Conservation (phyloP, 2,329 filamentous ascomycete species). For the Rugonectria rugulosa region DNA sequence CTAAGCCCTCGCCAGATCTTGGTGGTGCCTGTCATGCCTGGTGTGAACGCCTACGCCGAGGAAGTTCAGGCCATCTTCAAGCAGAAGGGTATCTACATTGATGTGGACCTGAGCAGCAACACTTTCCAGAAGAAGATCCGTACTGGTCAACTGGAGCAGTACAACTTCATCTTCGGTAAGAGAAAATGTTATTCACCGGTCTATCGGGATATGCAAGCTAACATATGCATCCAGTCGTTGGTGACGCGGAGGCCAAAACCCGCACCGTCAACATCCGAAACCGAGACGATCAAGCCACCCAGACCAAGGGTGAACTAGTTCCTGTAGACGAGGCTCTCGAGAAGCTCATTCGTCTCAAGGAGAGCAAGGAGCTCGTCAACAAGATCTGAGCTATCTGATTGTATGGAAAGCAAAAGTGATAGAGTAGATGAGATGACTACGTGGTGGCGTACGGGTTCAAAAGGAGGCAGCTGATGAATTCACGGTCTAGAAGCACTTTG, state of each 20-base stretch:
- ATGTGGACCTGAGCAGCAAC: conserved; percentile 69
- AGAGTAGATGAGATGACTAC: conserved; percentile 6
- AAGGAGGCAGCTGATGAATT: conserved; percentile 29
- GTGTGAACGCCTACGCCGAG: conserved; percentile 79
- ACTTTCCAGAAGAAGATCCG: conserved; percentile 92
- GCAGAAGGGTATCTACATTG: conserved; percentile 70
- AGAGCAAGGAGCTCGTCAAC: conserved; percentile 50
- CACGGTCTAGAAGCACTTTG: conserved; percentile 28
- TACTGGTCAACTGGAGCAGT: conserved; percentile 79
- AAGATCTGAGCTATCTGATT: conserved; percentile 38
- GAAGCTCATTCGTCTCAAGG: conserved; percentile 61
- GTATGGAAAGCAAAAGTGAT: conserved; percentile 8
- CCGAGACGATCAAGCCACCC: conserved; percentile 68
- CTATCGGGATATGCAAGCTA: conserved; percentile 13
- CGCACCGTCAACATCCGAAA: conserved; percentile 70
- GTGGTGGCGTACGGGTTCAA: conserved; percentile 26
- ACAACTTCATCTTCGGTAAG: conserved; percentile 82
- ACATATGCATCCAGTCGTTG: conserved; percentile 57
- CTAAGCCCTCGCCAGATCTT: conserved; percentile 81
- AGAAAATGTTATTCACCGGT: neutral
- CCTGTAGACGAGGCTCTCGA: conserved; percentile 63
- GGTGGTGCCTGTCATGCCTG: conserved; percentile 70
- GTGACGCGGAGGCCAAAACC: conserved; percentile 66
- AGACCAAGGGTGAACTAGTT: conserved; percentile 67
- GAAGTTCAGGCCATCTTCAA: conserved; percentile 76